Evolutionary conservation across 345 rosid genomes (phyloP), one percentile per base, ranked within the genome.

Genomic region (Murraya paniculata): DNA sequence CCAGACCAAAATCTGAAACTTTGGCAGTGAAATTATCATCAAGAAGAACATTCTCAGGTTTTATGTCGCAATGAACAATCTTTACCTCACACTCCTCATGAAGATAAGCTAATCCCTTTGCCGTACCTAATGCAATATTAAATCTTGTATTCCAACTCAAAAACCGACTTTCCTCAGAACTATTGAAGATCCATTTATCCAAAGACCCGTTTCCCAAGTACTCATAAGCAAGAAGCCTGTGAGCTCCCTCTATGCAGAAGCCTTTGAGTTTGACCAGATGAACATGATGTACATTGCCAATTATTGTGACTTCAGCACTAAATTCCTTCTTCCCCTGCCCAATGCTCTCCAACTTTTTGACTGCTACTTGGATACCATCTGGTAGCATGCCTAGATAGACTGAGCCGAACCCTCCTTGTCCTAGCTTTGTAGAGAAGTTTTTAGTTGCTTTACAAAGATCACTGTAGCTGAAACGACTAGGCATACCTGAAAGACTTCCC

Each of bases 181-280:
- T 82, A 73, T 81, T 85, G 85, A 84, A 87, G 76, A 87, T 87
- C 90, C 90, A 87, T 65, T 77, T 82, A 72, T 87, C 88, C 50
- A 87, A 72, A 9, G 90, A 87, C 50, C 88, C 85, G 0, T 87
- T 89, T 28, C 27, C 86, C 89, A 89, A 79, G 88, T 78, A 88
- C 83, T 88, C 92, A 3, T 89, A 89, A 50, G 84, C 92, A 45
- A 89, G 92, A 78, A 89, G 92, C 72, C 87, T 72, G 65, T 89
- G 85, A 28, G 48, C 24, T 55, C 89, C 86, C 77, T 89, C 91
- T 0, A 79, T 69, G 56, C 92, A 89, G 85, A 86, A 89, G 62
- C 91, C 92, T 82, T 81, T 89, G 36, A 89, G 87, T 82, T 78
- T 88, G 76, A 85, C 92, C 33, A 89, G 82, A 75, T 87, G 89